Evolutionary conservation across 1,284 basidiomycete genomes (phyloP).

Genomic region (Ceratobasidium sp.): DNA sequence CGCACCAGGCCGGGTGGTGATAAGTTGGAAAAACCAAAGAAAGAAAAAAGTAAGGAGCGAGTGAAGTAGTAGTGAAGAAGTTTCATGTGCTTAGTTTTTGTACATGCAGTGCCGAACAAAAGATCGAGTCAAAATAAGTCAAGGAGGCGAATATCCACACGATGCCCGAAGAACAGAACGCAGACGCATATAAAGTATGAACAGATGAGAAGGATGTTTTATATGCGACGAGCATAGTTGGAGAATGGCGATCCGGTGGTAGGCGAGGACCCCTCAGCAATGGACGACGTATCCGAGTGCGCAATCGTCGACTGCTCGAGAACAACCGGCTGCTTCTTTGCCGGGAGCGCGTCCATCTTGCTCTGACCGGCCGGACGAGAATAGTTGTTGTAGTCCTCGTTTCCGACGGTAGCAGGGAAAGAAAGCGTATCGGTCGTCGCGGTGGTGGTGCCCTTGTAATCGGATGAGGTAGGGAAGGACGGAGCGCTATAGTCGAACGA

Average conservation of each 20-base stretch:
- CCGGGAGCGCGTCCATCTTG: slow-evolving; percentile 14
- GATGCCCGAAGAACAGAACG: too few relatives aligned
- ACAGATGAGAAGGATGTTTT: too few relatives aligned
- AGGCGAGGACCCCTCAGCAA: not conserved
- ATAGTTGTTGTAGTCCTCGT: slow-evolving; percentile 37
- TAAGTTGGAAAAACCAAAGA: too few relatives aligned
- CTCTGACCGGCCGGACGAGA: slow-evolving; percentile 3
- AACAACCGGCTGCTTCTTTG: slow-evolving; percentile 8
- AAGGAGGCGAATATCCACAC: too few relatives aligned
- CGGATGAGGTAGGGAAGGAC: not conserved
- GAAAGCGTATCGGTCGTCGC: slow-evolving; percentile 9
- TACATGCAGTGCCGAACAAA: too few relatives aligned
- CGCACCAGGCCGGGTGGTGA: too few relatives aligned
- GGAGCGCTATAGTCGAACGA: slow-evolving; percentile 15
- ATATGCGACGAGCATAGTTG: slow-evolving; percentile 17
- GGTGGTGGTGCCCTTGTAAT: slow-evolving; percentile 18
- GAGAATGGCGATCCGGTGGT: not conserved
- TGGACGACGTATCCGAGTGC: slow-evolving; percentile 20
- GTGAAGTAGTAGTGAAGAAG: too few relatives aligned
- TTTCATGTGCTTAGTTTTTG: too few relatives aligned
- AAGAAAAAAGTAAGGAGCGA: too few relatives aligned
- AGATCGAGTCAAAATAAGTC: too few relatives aligned
- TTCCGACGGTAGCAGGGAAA: slow-evolving; percentile 23
- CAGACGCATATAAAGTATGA: too few relatives aligned
- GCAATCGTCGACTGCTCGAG: slow-evolving; percentile 25